phyloP scores from a whole-genome alignment of 2,329 filamentous ascomycete genomes.

The Hypoxylon sp. region DNA sequence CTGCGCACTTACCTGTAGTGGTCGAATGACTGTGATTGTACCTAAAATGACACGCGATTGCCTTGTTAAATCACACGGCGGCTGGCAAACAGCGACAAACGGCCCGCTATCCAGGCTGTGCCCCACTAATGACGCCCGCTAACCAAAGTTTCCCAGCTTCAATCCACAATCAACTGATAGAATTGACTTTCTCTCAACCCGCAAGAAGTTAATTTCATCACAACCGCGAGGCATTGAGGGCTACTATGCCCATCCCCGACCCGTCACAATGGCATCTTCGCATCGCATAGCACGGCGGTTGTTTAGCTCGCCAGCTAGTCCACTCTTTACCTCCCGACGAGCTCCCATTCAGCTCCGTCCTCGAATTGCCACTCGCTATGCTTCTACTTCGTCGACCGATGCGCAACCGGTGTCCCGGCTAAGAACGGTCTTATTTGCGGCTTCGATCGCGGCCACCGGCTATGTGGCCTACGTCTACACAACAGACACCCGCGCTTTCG shows the following conservation, averaged over 20 bases:
- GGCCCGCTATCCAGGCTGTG: background rate
- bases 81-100: conserved; percentile 2
- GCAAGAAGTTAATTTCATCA: conserved; percentile 22
- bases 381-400: conserved; percentile 40
- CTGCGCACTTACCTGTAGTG: too few species aligned
- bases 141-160: conserved; percentile 24
- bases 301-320: conserved; percentile 39
- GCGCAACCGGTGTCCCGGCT: conserved; percentile 51
- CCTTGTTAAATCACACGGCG: conserved; percentile 4
- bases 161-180: conserved; percentile 15
- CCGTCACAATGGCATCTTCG: conserved; percentile 49
- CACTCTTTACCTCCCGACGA: conserved; percentile 38
- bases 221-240: conserved; percentile 51
- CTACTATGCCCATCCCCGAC: conserved; percentile 47
- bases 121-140: conserved; percentile 13
- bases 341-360: conserved; percentile 39
- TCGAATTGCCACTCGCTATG: conserved; percentile 41
- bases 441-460: conserved; percentile 59
- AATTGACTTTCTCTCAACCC: conserved; percentile 23
- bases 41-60: conserved; percentile 19
- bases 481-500: conserved; percentile 81
- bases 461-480: conserved; percentile 74
- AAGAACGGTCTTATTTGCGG: conserved; percentile 60
- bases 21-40: conserved; percentile 1
- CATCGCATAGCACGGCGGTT: conserved; percentile 46